Evolutionary conservation across 169 alveolate genomes (phyloP).

Genomic region (Plasmodium vivax): DNA sequence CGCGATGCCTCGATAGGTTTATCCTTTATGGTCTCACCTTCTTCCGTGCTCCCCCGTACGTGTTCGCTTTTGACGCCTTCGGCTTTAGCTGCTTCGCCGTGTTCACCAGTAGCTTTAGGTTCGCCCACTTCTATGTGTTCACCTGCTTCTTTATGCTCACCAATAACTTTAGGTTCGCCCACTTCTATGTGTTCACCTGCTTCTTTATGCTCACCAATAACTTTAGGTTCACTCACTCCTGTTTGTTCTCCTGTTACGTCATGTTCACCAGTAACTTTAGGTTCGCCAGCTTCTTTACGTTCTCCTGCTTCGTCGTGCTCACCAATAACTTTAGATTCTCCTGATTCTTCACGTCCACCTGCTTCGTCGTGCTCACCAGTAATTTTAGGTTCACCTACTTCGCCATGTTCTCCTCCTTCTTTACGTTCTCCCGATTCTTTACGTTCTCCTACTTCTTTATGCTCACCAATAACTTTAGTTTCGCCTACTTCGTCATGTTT

Average conservation of each 20-base stretch:
- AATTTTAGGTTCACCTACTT: too few species aligned
- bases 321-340: too few species aligned
- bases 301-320: too few species aligned
- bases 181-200: too few species aligned
- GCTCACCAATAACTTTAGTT: too few species aligned
- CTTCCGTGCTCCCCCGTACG: neutral
- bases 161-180: too few species aligned
- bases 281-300: neutral
- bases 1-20: neutral
- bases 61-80: neutral
- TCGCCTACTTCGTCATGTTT: too few species aligned
- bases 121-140: neutral
- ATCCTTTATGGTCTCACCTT: neutral
- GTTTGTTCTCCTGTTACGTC: neutral
- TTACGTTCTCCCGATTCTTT: neutral
- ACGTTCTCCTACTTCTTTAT: neutral
- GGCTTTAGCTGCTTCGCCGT: neutral
- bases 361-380: too few species aligned
- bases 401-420: neutral
- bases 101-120: neutral
- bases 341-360: too few species aligned
- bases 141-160: too few species aligned
- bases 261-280: neutral
- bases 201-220: too few species aligned
- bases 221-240: too few species aligned